These are phyloP conservation scores for Sporothrix brunneoviolacea DNA, from an alignment of 2,329 filamentous ascomycete species.

Conservation along the genomic window DNA sequence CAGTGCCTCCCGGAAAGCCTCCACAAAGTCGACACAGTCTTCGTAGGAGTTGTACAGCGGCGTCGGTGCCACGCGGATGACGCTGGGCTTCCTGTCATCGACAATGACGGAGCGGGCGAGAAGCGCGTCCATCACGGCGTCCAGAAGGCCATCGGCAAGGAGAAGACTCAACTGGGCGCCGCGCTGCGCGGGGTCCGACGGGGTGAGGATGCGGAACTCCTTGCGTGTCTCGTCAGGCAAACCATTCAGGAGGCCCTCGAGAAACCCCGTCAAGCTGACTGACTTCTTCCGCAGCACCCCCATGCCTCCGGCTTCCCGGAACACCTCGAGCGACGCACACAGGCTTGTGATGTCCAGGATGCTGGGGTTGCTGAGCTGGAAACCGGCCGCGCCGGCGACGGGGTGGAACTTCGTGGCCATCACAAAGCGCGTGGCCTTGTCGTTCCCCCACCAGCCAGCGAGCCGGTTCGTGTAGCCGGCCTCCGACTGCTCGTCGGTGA, in stretches of 20 bases:
- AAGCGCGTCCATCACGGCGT: slow-evolving; percentile 58
- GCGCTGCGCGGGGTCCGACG: slow-evolving; percentile 57
- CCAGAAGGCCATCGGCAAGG: slow-evolving; percentile 61
- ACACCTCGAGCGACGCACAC: slow-evolving; percentile 66
- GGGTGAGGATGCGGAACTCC: slow-evolving; percentile 62
- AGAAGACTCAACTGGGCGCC: slow-evolving; percentile 75
- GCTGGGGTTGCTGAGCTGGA: slow-evolving; percentile 76
- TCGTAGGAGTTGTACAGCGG: slow-evolving; percentile 77
- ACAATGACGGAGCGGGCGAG: slow-evolving; percentile 65
- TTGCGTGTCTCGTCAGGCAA: slow-evolving; percentile 28
- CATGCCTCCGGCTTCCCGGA: slow-evolving; percentile 62
- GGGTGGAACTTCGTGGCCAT: slow-evolving; percentile 80
- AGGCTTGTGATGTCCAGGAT: slow-evolving; percentile 74
- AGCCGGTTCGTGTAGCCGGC: slow-evolving; percentile 56
- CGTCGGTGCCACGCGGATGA: slow-evolving; percentile 75
- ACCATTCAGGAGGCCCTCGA: slow-evolving; percentile 58
- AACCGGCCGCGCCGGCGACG: slow-evolving; percentile 71
- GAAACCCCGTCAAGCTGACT: slow-evolving; percentile 65
- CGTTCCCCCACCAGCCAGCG: slow-evolving; percentile 81
- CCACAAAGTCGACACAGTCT: slow-evolving; percentile 38
- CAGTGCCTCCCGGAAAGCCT: slow-evolving; percentile 14
- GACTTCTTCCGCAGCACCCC: slow-evolving; percentile 62
- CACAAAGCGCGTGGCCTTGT: slow-evolving; percentile 68
- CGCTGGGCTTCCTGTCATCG: slow-evolving; percentile 78
- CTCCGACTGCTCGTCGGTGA: slow-evolving; percentile 24